Evolutionary conservation across 2,329 filamentous ascomycete species (phyloP), one percentile per base, ranked within the genome.

Genomic region (Paraphoma sp.): DNA sequence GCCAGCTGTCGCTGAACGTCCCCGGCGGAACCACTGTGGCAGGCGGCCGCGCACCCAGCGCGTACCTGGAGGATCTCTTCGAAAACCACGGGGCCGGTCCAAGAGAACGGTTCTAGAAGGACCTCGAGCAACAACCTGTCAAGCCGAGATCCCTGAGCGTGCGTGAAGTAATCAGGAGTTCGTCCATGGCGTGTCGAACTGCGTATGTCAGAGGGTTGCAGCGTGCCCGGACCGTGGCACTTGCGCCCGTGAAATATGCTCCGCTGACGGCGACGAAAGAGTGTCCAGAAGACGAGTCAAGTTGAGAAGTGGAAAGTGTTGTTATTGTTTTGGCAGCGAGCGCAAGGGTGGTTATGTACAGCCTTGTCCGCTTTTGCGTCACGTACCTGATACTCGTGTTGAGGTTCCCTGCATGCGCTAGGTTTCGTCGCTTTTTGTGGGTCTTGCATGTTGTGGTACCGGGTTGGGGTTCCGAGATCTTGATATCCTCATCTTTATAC

Each of bases 1-100:
- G 88, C 72, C 89, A 87, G 4, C 72, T 93, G 60, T 86, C 84
- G 58, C 68, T 88, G 31, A 89, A 87, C 60, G 82, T 86, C 53
- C 84, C 89, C 11, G 77, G 75, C 6, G 73, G 73, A 28, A 68
- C 69, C 28, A 65, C 49, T 40, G 70, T 64, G 3, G 82, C 87
- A 12, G 89, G 87, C 51, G 87, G 87, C 54, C 84, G 93, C 54
- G 90, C 93, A 14, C 94, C 94, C 0, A 96, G 92, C 74, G 91
- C 92, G 16, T 97, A 93, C 73, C 82, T 98, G 40, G 93, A 98
- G 57, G 93, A 97, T 74, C 78, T 98, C 48, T 89, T 97, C 59
- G 92, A 93, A 70, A 91, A 90, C 61, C 89, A 93, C 69, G 79
- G 79, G 18, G 74, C 70, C 48, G 74, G 62, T 11, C 64, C 70